These are phyloP conservation scores for Candida labiduridarum DNA, from an alignment of 1,139 yeast species.

Conservation along the genomic window DNA sequence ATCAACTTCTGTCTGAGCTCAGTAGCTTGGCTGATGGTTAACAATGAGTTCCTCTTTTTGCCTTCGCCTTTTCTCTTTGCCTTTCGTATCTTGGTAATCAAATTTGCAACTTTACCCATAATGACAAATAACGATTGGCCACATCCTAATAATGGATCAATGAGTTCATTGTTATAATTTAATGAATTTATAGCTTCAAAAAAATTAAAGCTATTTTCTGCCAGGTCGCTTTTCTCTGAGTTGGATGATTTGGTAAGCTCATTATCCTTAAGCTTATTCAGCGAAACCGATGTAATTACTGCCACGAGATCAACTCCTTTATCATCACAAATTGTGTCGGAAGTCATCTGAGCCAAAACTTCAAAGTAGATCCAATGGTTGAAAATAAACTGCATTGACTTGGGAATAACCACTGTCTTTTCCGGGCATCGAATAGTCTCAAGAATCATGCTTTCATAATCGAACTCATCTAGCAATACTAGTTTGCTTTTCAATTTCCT, in stretches of 20 bases:
- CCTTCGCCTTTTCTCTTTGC: constrained; percentile 15
- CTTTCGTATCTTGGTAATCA: constrained; percentile 53
- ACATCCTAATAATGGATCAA: constrained; percentile 69
- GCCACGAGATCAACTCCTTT: constrained; percentile 48
- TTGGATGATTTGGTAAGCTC: constrained; percentile 6
- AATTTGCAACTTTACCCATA: constrained; percentile 62
- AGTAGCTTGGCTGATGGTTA: constrained; percentile 56
- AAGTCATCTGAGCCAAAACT: constrained; percentile 65
- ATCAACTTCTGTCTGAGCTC: constrained; percentile 54
- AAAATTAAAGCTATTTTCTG: constrained; percentile 21
- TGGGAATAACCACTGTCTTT: constrained; percentile 31
- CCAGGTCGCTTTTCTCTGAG: constrained; percentile 8
- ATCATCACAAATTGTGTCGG: constrained; percentile 47
- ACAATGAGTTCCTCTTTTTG: constrained; percentile 37
- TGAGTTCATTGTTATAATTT: constrained; percentile 35
- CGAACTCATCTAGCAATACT: constrained; percentile 36
- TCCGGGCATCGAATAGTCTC: constrained; percentile 14
- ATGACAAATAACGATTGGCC: constrained; percentile 64
- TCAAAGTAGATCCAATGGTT: constrained; percentile 69
- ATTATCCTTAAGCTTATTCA: constrained; percentile 6
- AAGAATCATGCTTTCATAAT: constrained; percentile 35
- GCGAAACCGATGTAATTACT: constrained; percentile 35
- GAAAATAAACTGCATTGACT: constrained; percentile 54
- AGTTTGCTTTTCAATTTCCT: constrained; percentile 26
- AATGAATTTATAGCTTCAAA: constrained; percentile 37